Conservation (phyloP, 768 basidiomycete genomes). For the Psilocybe tampanensis region DNA sequence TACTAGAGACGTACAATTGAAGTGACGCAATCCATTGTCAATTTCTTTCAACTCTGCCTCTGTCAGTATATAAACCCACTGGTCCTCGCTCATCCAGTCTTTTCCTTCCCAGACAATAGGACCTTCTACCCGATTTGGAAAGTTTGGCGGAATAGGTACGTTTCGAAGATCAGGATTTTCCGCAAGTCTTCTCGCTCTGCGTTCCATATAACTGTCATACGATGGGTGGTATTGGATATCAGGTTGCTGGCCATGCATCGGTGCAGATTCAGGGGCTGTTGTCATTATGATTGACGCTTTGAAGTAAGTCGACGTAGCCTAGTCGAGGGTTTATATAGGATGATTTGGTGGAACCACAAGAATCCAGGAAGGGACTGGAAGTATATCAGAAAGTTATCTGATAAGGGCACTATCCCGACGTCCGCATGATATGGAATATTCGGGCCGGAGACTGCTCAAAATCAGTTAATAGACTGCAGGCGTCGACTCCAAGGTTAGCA, state of each 20-base stretch:
- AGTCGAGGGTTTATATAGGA: neutral
- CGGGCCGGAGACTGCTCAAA: neutral
- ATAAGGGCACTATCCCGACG: neutral
- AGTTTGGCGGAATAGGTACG: constrained; percentile 35
- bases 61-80: constrained; percentile 41
- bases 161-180: constrained; percentile 34
- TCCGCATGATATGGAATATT: neutral
- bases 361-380: neutral
- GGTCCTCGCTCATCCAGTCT: constrained; percentile 38
- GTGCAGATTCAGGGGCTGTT: neutral
- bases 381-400: neutral
- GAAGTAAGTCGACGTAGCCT: neutral
- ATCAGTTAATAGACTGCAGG: neutral
- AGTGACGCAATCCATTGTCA: constrained; percentile 35
- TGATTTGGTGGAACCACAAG: neutral
- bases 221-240: constrained; percentile 44
- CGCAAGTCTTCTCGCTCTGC: constrained; percentile 36
- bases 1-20: constrained; percentile 29
- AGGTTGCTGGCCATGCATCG: constrained; percentile 26
- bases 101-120: constrained; percentile 47
- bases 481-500: neutral
- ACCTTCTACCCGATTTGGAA: constrained; percentile 35
- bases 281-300: neutral
- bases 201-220: constrained; percentile 36
- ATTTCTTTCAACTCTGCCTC: constrained; percentile 37